phyloP scores from a whole-genome alignment of 352 stramenopile species.

The Phytophthora capsici region DNA sequence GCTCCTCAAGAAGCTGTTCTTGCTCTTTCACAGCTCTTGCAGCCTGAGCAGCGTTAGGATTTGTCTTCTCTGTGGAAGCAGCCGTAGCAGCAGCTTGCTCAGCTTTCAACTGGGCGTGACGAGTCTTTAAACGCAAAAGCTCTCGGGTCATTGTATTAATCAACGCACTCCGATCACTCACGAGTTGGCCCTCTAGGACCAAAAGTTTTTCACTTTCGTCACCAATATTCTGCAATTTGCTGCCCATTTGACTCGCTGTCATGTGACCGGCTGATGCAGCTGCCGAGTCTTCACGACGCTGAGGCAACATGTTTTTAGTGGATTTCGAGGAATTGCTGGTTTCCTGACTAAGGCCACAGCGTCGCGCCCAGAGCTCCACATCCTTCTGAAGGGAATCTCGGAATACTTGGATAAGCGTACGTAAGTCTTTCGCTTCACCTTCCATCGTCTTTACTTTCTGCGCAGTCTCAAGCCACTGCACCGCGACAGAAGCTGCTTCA shows the following conservation, averaged over 20 bases:
- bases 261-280: slow-evolving; percentile 72
- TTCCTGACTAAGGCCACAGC: slow-evolving; percentile 33
- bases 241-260: slow-evolving; percentile 80
- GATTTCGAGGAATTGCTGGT: slow-evolving; percentile 26
- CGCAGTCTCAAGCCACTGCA: slow-evolving; percentile 62
- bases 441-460: slow-evolving; percentile 71
- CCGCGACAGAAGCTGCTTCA: slow-evolving; percentile 12
- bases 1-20: slow-evolving; percentile 75
- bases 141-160: slow-evolving; percentile 81
- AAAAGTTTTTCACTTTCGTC: slow-evolving; percentile 78
- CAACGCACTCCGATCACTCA: slow-evolving; percentile 60
- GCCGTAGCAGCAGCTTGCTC: slow-evolving; percentile 16
- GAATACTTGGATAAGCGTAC: slow-evolving; percentile 85
- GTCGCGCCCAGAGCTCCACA: slow-evolving; percentile 72
- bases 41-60: slow-evolving; percentile 17
- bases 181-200: slow-evolving; percentile 63
- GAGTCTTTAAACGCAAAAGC: slow-evolving; percentile 62
- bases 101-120: slow-evolving; percentile 50
- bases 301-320: slow-evolving; percentile 29
- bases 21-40: slow-evolving; percentile 52
- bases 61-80: slow-evolving; percentile 14
- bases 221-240: slow-evolving; percentile 82
- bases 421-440: slow-evolving; percentile 76
- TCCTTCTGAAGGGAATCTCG: slow-evolving; percentile 85
- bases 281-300: slow-evolving; percentile 63